Percentiles rank a stretch among this genome's conserved stretches.
These are phyloP conservation scores for Didymella keratinophila DNA, from an alignment of 2,329 filamentous ascomycete genomes.

Conservation along the genomic window DNA sequence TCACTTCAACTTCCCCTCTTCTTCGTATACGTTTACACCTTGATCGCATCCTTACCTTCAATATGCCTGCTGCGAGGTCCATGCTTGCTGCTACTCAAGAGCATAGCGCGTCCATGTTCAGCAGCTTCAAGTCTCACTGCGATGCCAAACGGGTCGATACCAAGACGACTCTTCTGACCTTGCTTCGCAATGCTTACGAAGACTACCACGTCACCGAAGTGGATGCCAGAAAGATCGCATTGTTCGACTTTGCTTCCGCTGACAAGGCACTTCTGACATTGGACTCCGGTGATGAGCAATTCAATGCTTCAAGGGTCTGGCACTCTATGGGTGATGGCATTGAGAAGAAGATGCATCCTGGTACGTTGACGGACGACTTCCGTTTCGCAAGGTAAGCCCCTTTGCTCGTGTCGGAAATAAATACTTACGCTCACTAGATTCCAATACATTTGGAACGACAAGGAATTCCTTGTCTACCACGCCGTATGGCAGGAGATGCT, in stretches of 20 bases:
- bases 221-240: constrained; percentile 18
- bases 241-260: constrained; percentile 36
- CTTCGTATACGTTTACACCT: too few species aligned
- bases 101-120: constrained; percentile 7
- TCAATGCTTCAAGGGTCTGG: constrained; percentile 32
- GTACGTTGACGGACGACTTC: constrained; percentile 30
- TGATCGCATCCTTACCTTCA: background rate
- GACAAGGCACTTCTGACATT: constrained; percentile 28
- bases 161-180: constrained; percentile 24
- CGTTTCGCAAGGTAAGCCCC: constrained; percentile 32
- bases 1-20: too few species aligned
- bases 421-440: constrained; percentile 23
- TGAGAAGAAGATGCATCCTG: constrained; percentile 34
- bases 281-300: constrained; percentile 30
- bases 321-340: constrained; percentile 34
- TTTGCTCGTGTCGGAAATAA: background rate
- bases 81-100: constrained; percentile 15
- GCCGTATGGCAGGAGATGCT: constrained; percentile 37
- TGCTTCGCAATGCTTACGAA: constrained; percentile 32
- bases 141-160: constrained; percentile 34
- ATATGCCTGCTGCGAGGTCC: constrained; percentile 11
- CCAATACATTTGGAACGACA: constrained; percentile 40
- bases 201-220: constrained; percentile 39
- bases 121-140: constrained; percentile 31
- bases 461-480: constrained; percentile 42